A percentile compares a stretch with the other conserved stretches of the same genome.
Evolutionary conservation across 1,284 basidiomycete species (phyloP).

Genomic region (Singerocomus inundabilis): DNA sequence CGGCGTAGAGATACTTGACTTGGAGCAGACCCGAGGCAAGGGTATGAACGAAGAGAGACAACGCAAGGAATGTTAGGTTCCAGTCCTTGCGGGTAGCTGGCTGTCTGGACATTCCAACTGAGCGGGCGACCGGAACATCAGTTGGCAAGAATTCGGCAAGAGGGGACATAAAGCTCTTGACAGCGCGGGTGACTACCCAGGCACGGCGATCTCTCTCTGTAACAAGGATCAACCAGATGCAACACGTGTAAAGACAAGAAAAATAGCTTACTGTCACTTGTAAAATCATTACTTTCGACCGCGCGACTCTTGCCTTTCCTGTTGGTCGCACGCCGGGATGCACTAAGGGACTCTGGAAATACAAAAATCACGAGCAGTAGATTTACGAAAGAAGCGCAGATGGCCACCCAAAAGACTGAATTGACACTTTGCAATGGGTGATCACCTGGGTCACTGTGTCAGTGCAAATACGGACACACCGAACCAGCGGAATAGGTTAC

Average conservation of each 20-base stretch:
- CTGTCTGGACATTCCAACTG: conserved; percentile 8
- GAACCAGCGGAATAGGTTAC: conserved; percentile 15
- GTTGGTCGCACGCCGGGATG: conserved; percentile 42
- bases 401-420: conserved; percentile 59
- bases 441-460: conserved; percentile 11
- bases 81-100: conserved; percentile 45
- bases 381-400: conserved; percentile 46
- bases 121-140: conserved; percentile 33
- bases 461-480: conserved; percentile 1
- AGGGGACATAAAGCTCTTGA: conserved; percentile 45
- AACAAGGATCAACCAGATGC: neutral
- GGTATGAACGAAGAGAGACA: conserved; percentile 45
- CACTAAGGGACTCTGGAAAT: conserved; percentile 60
- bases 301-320: conserved; percentile 35
- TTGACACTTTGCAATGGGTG: conserved; percentile 43
- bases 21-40: conserved; percentile 55
- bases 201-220: conserved; percentile 7
- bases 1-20: conserved; percentile 62
- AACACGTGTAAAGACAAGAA: conserved; percentile 2
- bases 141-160: conserved; percentile 55
- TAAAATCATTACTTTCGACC: conserved; percentile 21
- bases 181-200: conserved; percentile 20
- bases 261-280: conserved; percentile 7
- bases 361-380: conserved; percentile 54
- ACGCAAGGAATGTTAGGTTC: conserved; percentile 54